Evolutionary conservation across 768 basidiomycete genomes (phyloP), one percentile per base, ranked within the genome.

Genomic region (Floccularia luteovirens): DNA sequence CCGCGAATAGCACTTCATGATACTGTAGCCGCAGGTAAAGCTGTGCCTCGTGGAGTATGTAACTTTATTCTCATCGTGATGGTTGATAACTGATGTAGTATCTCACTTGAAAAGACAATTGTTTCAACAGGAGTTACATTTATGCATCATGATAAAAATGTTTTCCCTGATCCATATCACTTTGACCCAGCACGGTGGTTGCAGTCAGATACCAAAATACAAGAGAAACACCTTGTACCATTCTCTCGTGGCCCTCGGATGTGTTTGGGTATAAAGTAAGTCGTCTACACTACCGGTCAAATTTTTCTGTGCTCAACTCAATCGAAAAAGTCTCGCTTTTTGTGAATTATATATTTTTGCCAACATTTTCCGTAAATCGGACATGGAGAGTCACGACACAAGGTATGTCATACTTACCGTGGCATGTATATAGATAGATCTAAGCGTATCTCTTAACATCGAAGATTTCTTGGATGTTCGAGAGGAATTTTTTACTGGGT

Each of bases 1-100:
- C 66, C 69, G 17, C 62, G 73, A 37, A 52, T 72, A 23, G 67
- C 70, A n/a, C n/a, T n/a, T n/a, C n/a, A n/a, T n/a, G n/a, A n/a
- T n/a, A n/a, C n/a, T n/a, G n/a, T n/a, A n/a, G n/a, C n/a, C n/a
- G n/a, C n/a, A n/a, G n/a, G n/a, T n/a, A n/a, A n/a, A n/a, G n/a
- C n/a, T n/a, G n/a, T n/a, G n/a, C n/a, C n/a, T n/a, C n/a, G n/a
- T n/a, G n/a, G n/a, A n/a, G n/a, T n/a, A n/a, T n/a, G n/a, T n/a
- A n/a, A n/a, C n/a, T n/a, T n/a, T n/a, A n/a, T n/a, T n/a, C n/a
- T n/a, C n/a, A n/a, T n/a, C n/a, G n/a, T n/a, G n/a, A n/a, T n/a
- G n/a, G n/a, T n/a, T n/a, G n/a, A n/a, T n/a, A n/a, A n/a, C n/a
- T n/a, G n/a, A n/a, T n/a, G n/a, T n/a, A n/a, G n/a, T n/a, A n/a